These are phyloP conservation scores for Ophiostoma novo-ulmi DNA, from an alignment of 2,329 filamentous ascomycete genomes.

Conservation along the genomic window DNA sequence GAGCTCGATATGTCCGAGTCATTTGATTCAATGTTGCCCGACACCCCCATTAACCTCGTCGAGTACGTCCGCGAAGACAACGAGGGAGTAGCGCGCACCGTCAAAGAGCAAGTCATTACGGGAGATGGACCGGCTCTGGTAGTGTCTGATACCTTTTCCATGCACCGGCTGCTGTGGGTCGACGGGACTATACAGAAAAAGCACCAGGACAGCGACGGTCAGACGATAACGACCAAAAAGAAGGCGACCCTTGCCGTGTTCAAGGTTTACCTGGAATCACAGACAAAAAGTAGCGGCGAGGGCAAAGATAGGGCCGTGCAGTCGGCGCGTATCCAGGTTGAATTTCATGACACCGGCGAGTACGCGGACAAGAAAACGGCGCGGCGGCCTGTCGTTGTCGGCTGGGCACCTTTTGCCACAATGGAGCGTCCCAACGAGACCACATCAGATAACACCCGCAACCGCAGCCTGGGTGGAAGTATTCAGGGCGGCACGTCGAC, in stretches of 20 bases:
- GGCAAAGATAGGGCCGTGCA: constrained; percentile 14
- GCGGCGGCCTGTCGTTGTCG: constrained; percentile 18
- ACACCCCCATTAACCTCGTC: too few species aligned
- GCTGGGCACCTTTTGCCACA: constrained; percentile 22
- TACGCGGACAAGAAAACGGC: not conserved
- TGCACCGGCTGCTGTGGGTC: constrained; percentile 22
- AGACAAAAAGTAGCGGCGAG: constrained; percentile 17
- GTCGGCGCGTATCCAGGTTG: constrained; percentile 19
- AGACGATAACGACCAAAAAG: too few species aligned
- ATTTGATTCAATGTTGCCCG: too few species aligned
- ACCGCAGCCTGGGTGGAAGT: not conserved
- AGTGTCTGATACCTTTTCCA: constrained; percentile 16
- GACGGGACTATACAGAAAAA: constrained; percentile 11
- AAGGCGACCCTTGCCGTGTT: too few species aligned
- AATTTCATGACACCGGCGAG: constrained; percentile 16
- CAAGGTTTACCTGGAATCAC: not conserved
- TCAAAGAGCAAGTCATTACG: not conserved
- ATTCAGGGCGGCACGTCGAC: too few species aligned
- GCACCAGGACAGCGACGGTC: not conserved
- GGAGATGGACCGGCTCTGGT: constrained; percentile 11
- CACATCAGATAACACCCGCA: constrained; percentile 7
- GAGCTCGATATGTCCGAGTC: too few species aligned
- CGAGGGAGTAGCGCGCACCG: too few species aligned
- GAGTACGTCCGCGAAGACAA: too few species aligned
- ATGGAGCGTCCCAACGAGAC: constrained; percentile 17